phyloP scores from a whole-genome alignment of 2,329 filamentous ascomycete species.

The Aspergillus proliferans region DNA sequence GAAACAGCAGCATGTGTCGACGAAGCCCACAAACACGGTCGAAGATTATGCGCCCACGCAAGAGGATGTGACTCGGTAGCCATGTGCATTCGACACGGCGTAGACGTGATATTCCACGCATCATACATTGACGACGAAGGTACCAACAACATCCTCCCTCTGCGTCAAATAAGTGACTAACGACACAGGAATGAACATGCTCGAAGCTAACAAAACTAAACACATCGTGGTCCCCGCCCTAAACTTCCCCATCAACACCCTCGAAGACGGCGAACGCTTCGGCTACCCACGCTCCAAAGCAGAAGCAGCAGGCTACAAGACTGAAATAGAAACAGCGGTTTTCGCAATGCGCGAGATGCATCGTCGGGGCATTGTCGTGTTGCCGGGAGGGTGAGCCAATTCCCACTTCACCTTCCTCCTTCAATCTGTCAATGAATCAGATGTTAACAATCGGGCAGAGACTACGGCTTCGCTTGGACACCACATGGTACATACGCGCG shows the following conservation, averaged over 20 bases:
- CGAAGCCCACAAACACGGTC: constrained; percentile 34
- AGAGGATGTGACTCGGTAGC: constrained; percentile 41
- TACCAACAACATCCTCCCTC: no score
- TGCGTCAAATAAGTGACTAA: constrained; percentile 3
- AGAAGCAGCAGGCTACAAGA: constrained; percentile 40
- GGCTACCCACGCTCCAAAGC: constrained; percentile 40
- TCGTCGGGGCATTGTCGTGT: constrained; percentile 14
- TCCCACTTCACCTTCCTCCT: neutral
- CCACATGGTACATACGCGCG: constrained; percentile 41
- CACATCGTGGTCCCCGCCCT: constrained; percentile 40
- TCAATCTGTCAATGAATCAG: no score
- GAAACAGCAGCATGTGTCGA: constrained; percentile 46
- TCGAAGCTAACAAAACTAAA: constrained; percentile 34
- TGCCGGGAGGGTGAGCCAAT: neutral
- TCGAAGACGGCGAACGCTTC: constrained; percentile 34
- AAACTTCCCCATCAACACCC: constrained; percentile 39
- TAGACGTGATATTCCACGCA: constrained; percentile 46
- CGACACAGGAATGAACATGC: constrained; percentile 13
- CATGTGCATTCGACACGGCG: constrained; percentile 39
- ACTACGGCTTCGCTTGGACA: constrained; percentile 42
- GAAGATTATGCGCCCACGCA: constrained; percentile 40
- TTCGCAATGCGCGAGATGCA: constrained; percentile 42
- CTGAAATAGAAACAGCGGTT: constrained; percentile 37
- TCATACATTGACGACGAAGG: constrained; percentile 39
- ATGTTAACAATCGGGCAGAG: constrained; percentile 22